phyloP scores from a whole-genome alignment of 345 rosid genomes.

The Aquilaria yunnanensis region DNA sequence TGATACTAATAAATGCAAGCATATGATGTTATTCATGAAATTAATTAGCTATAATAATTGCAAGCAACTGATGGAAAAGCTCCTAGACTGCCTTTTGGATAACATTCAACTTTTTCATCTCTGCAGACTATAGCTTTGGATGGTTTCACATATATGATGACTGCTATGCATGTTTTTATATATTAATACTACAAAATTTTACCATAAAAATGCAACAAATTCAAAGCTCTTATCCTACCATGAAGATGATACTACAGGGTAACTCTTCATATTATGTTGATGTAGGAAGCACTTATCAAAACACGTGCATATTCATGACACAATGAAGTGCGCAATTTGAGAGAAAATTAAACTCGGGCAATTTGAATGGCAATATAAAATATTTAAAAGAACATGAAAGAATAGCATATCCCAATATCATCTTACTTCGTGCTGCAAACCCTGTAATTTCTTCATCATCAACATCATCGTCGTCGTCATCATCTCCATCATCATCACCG shows the following conservation, averaged over 20 bases:
- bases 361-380: too few relatives aligned
- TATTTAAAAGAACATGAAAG: too few relatives aligned
- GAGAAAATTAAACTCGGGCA: too few relatives aligned
- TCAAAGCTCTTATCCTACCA: too few relatives aligned
- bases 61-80: not conserved
- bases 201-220: too few relatives aligned
- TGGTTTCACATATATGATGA: too few relatives aligned
- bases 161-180: too few relatives aligned
- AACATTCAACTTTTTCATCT: not conserved
- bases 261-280: too few relatives aligned
- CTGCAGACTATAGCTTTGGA: too few relatives aligned
- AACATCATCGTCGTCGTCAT: constrained; percentile 28
- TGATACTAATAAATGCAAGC: not conserved
- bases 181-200: too few relatives aligned
- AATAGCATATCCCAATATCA: not conserved
- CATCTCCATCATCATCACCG: constrained; percentile 34
- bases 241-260: too few relatives aligned
- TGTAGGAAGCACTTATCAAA: not conserved
- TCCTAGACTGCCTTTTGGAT: not conserved
- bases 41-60: not conserved
- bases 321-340: not conserved
- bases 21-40: not conserved
- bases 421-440: constrained; percentile 57
- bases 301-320: not conserved
- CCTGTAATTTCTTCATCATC: constrained; percentile 32